phyloP scores from a whole-genome alignment of 768 basidiomycete genomes.

The Lentinula edodes region DNA sequence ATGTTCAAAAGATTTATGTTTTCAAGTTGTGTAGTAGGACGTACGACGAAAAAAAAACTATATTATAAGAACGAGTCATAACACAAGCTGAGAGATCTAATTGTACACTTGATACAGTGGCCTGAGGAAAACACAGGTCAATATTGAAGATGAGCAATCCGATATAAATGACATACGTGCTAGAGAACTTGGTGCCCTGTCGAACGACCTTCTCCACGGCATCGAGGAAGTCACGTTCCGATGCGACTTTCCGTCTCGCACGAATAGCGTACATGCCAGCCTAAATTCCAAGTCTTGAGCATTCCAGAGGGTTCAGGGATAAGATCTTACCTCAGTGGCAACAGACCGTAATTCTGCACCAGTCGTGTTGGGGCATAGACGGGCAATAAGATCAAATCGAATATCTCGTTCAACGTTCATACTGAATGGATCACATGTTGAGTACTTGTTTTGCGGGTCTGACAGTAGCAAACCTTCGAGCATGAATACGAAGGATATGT shows the following conservation, averaged over 20 bases:
- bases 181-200: constrained; percentile 97
- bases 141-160: not conserved
- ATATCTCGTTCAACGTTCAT: constrained; percentile 98
- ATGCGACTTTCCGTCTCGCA: constrained; percentile 91
- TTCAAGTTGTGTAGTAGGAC: no score
- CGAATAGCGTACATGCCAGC: constrained; percentile 99
- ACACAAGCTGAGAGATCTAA: constrained; percentile 32
- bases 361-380: constrained; percentile 95
- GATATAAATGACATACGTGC: constrained; percentile 60
- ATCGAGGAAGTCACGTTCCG: constrained; percentile 95
- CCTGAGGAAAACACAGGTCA: constrained; percentile 29
- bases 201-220: constrained; percentile 98
- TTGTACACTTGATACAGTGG: constrained; percentile 94
- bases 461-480: constrained; percentile 63
- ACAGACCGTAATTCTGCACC: constrained; percentile 98
- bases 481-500: constrained; percentile 95
- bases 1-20: no score
- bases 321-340: constrained; percentile 80
- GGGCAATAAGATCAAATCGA: constrained; percentile 94
- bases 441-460: constrained; percentile 6
- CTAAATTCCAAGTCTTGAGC: constrained; percentile 26
- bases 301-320: not conserved
- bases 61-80: not conserved
- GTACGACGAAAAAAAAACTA: not conserved
- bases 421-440: constrained; percentile 30